Evolutionary conservation across 148 eudicot species (phyloP).

Genomic region (Simmondsia chinensis): DNA sequence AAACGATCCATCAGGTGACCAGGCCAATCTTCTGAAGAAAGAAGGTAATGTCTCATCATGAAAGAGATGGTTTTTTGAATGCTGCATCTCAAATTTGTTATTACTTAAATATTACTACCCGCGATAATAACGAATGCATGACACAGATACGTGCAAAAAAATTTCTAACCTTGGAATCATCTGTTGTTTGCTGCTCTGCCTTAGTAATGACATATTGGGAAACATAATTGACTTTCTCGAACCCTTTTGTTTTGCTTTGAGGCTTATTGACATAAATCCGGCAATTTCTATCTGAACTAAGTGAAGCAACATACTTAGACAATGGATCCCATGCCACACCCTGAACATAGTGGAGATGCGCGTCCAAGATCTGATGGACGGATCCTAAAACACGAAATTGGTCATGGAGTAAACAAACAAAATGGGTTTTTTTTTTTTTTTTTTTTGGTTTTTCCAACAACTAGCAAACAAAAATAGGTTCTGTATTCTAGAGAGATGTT

Average conservation of each 20-base stretch:
- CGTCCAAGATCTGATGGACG: slow-evolving; percentile 87
- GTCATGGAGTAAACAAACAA: slow-evolving; percentile 4
- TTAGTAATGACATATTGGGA: slow-evolving; percentile 77
- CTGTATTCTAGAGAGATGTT: too few species aligned
- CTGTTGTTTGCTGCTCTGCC: slow-evolving; percentile 46
- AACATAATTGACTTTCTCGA: slow-evolving; percentile 57
- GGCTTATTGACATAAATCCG: slow-evolving; percentile 77
- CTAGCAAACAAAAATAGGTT: too few species aligned
- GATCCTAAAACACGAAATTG: slow-evolving; percentile 36
- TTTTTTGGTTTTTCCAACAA: too few species aligned
- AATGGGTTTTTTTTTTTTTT: too few species aligned
- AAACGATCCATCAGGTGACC: slow-evolving; percentile 98
- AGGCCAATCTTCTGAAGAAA: slow-evolving; percentile 89
- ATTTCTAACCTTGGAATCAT: slow-evolving; percentile 66
- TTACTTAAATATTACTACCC: background rate
- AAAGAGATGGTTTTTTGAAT: slow-evolving; percentile 66
- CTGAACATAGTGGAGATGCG: slow-evolving; percentile 93
- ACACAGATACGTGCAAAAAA: background rate
- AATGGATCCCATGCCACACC: slow-evolving; percentile 99
- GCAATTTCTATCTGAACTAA: slow-evolving; percentile 92
- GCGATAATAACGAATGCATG: background rate
- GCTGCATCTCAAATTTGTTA: slow-evolving; percentile 34
- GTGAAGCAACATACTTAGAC: slow-evolving; percentile 68
- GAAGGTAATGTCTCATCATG: slow-evolving; percentile 96
- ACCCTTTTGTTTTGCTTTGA: slow-evolving; percentile 58